Evolutionary conservation across 805 yeast species (phyloP).

Genomic region (Candida suzukii): DNA sequence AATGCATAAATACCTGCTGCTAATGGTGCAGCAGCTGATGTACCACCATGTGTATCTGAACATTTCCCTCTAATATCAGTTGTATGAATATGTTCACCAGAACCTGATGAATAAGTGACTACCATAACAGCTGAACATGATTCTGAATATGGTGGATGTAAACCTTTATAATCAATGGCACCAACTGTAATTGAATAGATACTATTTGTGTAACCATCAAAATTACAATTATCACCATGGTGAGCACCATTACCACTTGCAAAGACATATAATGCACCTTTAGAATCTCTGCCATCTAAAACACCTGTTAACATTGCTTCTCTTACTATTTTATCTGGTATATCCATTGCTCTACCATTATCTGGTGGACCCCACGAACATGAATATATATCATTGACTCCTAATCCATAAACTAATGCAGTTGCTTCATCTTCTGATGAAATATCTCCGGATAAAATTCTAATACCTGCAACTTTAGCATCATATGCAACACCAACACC

Average conservation of each 20-base stretch:
- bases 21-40: conserved; percentile 97
- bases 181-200: conserved; percentile 93
- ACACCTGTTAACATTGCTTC: conserved; percentile 83
- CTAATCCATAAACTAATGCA: conserved; percentile 72
- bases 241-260: conserved; percentile 94
- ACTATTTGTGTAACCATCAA: conserved; percentile 94
- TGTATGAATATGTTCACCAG: conserved; percentile 83
- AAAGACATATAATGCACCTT: conserved; percentile 88
- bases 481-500: conserved; percentile 96
- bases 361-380: conserved; percentile 99
- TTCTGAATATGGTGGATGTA: conserved; percentile 87
- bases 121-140: conserved; percentile 93
- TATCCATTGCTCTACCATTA: conserved; percentile 81
- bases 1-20: conserved; percentile 95
- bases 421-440: conserved; percentile 88
- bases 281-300: conserved; percentile 68
- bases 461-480: conserved; percentile 80
- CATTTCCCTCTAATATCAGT: conserved; percentile 72
- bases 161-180: conserved; percentile 81
- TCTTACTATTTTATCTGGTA: conserved; percentile 70
- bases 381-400: conserved; percentile 85
- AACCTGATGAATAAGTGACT: conserved; percentile 88
- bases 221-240: conserved; percentile 84
- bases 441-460: conserved; percentile 77
- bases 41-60: conserved; percentile 80